Base-by-base conservation (phyloP, 495 filamentous ascomycete genomes). In the Penicillium flavigenum region DNA sequence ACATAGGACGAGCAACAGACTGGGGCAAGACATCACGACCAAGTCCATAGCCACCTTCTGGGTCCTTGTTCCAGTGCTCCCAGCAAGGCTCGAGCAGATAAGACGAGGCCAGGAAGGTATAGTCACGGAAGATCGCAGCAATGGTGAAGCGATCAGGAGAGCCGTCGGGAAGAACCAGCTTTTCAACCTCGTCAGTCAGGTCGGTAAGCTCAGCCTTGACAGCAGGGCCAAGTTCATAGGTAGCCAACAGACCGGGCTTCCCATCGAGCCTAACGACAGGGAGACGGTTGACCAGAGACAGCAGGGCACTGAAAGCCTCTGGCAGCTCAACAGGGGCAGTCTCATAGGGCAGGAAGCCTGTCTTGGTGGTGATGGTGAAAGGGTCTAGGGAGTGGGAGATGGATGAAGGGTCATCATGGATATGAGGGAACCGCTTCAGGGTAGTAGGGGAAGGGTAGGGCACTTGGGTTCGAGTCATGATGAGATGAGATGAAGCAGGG, bases 31-130 rank as follows among this genome's bases (percentile, higher is more conserved):
- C 70, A 34, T 88, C 79, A 8, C 91, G 76, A 10, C 81, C 91
- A 31, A 96, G 75, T 0, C 91, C 91, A 67, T 95, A 96, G 1
- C 76, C 75, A 59, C 86, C 80, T 0, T 84, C 87, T 17, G 73
- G 71, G 27, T 81, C 79, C 52, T 86, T 69, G 63, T 82, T 86
- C 62, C 87, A 78, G 62, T 64, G 80, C 76, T 87, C 77, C 74
- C 92, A 91, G 71, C 92, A 96, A n/a, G 92, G 92, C 76, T 96
- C 92, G n/a, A 96, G 81, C 16, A 96, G 77, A 67, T 94, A 96
- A 0, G 91, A 87, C 14, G 88, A 92, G 1, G 91, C 89, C 4
- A 96, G 74, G 76, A 95, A 96, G 26, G 88, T 87, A 68, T 96
- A 96, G 75, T 96, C 92, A 24, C 92, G 78, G 71, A 95, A 96